Base-by-base conservation (phyloP, 192 early-diverging fungal species). In the Linnemannia hyalina region DNA sequence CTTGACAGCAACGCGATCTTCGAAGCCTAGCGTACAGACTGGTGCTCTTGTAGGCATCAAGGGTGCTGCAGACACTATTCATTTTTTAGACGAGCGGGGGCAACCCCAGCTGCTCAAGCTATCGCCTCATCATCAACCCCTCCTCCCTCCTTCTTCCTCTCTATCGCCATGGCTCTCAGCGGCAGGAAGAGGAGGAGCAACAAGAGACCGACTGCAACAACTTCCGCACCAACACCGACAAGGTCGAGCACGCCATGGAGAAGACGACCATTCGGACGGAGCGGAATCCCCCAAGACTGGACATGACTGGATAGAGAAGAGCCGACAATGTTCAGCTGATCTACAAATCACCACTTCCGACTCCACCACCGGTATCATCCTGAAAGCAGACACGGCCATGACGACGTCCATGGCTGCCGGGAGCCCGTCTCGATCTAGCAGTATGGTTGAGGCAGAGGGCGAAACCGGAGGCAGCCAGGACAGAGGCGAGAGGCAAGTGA, bases 71-170 rank as follows among this genome's bases (percentile, higher is more conserved):
- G 60, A 29, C 60, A 29, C 70, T 20, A 1, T n/a, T 80, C 35
- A 46, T 36, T n/a, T 68, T 46, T 42, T 80, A 41, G 70, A 80
- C 40, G 78, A 73, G 11, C 78, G 71, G 10, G 78, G 78, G 29
- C 49, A 47, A 29, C 52, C 70, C 6, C 78, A 68, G n/a, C 41
- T 80, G 52, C 78, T 80, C 8, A 80, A 73, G 55, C 55, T 80
- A 4, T 60, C 46, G 11, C 32, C 78, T 65, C 60, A 65, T 32
- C 60, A 63, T 32, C n/a, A 29, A 10, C 60, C 32, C 32, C 26
- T 32, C 7, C n/a, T 10, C 7, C 55, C 55, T 60, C 6, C 55
- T 29, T 32, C 26, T 65, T 32, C 60, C 11, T 29, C 60, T 65
- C 29, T 32, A 23, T 11, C 60, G 35, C 1, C 13, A 65, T 65